Base-by-base conservation (phyloP, 208 protist species). In the Balamuthia mandrillaris region DNA sequence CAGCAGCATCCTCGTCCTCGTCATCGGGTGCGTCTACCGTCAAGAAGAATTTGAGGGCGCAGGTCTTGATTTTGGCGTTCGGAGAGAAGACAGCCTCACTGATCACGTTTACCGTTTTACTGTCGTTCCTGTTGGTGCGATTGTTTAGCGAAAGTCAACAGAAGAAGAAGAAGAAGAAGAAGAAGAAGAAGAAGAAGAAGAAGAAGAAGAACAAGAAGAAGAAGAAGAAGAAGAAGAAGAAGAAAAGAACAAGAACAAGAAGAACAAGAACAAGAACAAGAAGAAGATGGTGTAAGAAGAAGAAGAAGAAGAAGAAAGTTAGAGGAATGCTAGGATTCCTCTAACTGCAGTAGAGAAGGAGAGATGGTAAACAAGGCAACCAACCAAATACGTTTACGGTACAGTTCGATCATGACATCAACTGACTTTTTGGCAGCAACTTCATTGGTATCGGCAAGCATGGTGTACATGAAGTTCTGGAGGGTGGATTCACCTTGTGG, bases 341-440 rank as follows among this genome's bases (percentile, higher is more conserved):
- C n/a, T n/a, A n/a, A n/a, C n/a, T n/a, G n/a, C n/a, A n/a, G n/a
- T n/a, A n/a, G n/a, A n/a, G n/a, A n/a, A n/a, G n/a, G n/a, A n/a
- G n/a, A n/a, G n/a, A n/a, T n/a, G n/a, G n/a, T n/a, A n/a, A n/a
- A n/a, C n/a, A n/a, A n/a, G 63, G 47, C 16, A 14, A n/a, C 54
- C n/a, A 58, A 93, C 96, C 96, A 98, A 37, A 98, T 93, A 29
- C 96, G 92, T 45, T 96, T 94, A n/a, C 95, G 93, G 92, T 98
- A 99, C 29, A 99, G 92, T 78, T 98, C 96, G 75, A 99, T 97
- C 95, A 99, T 98, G 31, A 98, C 95, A 70, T 97, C 93, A 49
- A 98, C 93, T 10, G 96, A 96, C 84, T 97, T 97, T 1, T 96
- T 92, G 3, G 96, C 96, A 86, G 97, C 96, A 14, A 96, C 89